Percentiles rank a stretch among this genome's conserved stretches.
Evolutionary conservation across 139 green algal genomes (phyloP).

Genomic region (Volvox africanus): DNA sequence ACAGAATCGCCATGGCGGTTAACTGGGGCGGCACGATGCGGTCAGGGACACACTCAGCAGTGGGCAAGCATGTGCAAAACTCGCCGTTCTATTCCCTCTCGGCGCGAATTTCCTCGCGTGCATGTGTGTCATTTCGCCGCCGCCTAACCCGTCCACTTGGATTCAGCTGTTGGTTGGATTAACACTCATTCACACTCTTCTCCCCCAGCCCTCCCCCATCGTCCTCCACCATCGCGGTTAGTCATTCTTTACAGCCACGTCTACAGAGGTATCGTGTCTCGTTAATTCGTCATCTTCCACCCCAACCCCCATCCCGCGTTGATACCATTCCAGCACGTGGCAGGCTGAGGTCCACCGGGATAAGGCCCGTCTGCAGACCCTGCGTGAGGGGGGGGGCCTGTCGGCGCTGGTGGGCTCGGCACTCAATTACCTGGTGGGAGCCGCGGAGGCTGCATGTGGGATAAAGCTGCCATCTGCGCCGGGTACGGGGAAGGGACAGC

Average conservation of each 20-base stretch:
- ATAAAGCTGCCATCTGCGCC: neutral
- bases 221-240: too few species aligned
- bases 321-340: neutral
- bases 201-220: neutral
- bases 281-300: too few species aligned
- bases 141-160: neutral
- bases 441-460: neutral
- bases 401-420: slow-evolving; percentile 6
- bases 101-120: neutral
- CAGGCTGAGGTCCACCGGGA: neutral
- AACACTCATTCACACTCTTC: neutral
- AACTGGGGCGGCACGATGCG: neutral
- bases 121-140: neutral
- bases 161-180: neutral
- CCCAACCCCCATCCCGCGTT: too few species aligned
- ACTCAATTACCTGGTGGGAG: neutral
- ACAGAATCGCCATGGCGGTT: too few species aligned
- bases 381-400: neutral
- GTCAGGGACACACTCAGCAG: neutral
- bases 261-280: too few species aligned
- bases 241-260: too few species aligned
- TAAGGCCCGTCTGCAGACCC: neutral
- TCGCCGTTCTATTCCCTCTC: neutral
- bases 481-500: neutral
- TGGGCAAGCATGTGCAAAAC: neutral